Conservation (phyloP, 73 alveolate species). For the Paramecium bursaria region DNA sequence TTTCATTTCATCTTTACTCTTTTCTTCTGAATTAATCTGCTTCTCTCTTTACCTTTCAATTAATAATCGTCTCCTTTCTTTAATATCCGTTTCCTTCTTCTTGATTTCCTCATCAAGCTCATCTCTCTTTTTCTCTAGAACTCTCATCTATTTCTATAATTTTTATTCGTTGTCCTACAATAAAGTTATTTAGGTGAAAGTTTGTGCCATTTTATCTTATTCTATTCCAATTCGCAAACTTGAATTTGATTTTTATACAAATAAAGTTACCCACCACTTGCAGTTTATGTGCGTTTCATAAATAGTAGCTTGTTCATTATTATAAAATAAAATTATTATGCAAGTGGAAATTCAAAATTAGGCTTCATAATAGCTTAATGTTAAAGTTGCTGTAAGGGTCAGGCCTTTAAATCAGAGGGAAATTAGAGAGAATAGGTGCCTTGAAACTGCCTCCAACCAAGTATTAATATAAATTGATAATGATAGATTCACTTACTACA, state of each 20-base stretch:
- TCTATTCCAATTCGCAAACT: slow-evolving; percentile 15
- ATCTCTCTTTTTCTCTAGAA: slow-evolving; percentile 17
- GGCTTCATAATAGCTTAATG: slow-evolving; percentile 67
- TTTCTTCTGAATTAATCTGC: slow-evolving; percentile 3
- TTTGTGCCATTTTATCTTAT: slow-evolving; percentile 1
- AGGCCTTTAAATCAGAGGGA: slow-evolving; percentile 96
- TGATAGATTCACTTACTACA: not conserved
- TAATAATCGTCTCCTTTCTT: slow-evolving; percentile 22
- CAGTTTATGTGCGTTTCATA: slow-evolving; percentile 53
- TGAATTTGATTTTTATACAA: no score
- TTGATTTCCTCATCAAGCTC: not conserved
- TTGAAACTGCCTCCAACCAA: slow-evolving; percentile 72
- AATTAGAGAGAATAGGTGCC: slow-evolving; percentile 66
- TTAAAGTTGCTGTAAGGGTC: slow-evolving; percentile 91
- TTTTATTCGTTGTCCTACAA: slow-evolving; percentile 27
- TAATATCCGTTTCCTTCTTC: slow-evolving; percentile 17
- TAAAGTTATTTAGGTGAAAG: slow-evolving; percentile 37
- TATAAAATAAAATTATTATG: slow-evolving; percentile 44
- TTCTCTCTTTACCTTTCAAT: not conserved
- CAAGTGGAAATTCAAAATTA: slow-evolving; percentile 71
- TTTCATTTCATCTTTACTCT: slow-evolving; percentile 25
- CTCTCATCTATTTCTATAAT: not conserved
- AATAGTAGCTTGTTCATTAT: slow-evolving; percentile 34
- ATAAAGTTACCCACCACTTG: slow-evolving; percentile 10
- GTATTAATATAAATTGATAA: slow-evolving; percentile 79